phyloP scores from a whole-genome alignment of 495 filamentous ascomycete species.

The Neurospora tetrasperma region DNA sequence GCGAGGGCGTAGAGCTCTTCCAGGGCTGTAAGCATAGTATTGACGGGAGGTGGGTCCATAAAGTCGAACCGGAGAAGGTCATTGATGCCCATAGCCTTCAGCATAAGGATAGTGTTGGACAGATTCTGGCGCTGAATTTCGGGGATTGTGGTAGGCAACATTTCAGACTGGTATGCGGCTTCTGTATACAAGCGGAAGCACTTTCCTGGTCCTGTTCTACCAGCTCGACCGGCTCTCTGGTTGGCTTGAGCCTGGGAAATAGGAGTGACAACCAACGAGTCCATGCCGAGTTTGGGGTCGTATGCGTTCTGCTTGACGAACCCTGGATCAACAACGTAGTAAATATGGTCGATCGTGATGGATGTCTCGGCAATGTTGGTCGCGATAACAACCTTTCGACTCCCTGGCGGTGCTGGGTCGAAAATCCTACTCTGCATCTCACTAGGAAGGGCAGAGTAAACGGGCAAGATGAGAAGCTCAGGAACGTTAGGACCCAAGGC shows the following conservation, averaged over 20 bases:
- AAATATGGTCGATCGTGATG: constrained; percentile 94
- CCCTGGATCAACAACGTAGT: constrained; percentile 94
- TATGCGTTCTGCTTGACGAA: constrained; percentile 98
- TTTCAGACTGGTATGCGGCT: constrained; percentile 89
- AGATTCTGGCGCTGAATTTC: constrained; percentile 96
- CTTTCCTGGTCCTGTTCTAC: constrained; percentile 91
- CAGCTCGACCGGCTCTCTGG: constrained; percentile 85
- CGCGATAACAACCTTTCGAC: constrained; percentile 91
- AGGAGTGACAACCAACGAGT: constrained; percentile 86
- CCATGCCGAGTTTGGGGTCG: constrained; percentile 96
- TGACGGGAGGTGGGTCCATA: constrained; percentile 93
- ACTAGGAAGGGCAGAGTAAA: constrained; percentile 84
- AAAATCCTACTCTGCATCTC: constrained; percentile 95
- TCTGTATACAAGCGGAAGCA: constrained; percentile 96
- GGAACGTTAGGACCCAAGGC: constrained; percentile 82
- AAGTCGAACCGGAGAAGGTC: constrained; percentile 97
- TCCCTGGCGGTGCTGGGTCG: constrained; percentile 80
- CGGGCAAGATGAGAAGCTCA: constrained; percentile 84
- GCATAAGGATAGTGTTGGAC: constrained; percentile 90
- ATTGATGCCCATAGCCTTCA: constrained; percentile 99
- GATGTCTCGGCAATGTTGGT: constrained; percentile 98
- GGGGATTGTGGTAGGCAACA: constrained; percentile 90
- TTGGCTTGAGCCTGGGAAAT: constrained; percentile 96
- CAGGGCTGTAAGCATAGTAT: constrained; percentile 92
- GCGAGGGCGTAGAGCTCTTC: constrained; percentile 91